A percentile compares a stretch with the other conserved stretches of the same genome.
These are phyloP conservation scores for Pythium brachiatum DNA, from an alignment of 352 stramenopile genomes.

Conservation along the genomic window DNA sequence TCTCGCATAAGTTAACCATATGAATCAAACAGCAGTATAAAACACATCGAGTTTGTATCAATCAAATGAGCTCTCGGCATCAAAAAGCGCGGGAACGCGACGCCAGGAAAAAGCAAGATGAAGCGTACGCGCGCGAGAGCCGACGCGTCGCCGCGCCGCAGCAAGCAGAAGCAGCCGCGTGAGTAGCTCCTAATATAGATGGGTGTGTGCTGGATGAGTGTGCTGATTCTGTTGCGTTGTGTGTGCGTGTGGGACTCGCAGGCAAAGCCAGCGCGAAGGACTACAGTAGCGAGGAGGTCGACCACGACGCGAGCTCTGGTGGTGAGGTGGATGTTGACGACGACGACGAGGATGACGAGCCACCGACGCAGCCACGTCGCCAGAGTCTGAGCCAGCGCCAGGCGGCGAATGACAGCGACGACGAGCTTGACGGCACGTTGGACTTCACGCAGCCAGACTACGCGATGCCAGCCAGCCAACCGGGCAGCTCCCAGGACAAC, in stretches of 20 bases:
- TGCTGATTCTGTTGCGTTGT: neutral
- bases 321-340: neutral
- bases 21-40: slow-evolving; percentile 19
- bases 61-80: neutral
- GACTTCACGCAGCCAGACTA: slow-evolving; percentile 85
- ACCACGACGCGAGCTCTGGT: neutral
- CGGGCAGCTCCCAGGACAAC: slow-evolving; percentile 32
- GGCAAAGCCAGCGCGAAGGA: slow-evolving; percentile 12
- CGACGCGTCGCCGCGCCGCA: slow-evolving; percentile 11
- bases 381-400: slow-evolving; percentile 2
- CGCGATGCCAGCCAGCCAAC: slow-evolving; percentile 34
- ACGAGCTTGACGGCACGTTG: slow-evolving; percentile 43
- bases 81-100: slow-evolving; percentile 25
- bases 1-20: slow-evolving; percentile 11
- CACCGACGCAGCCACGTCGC: slow-evolving; percentile 4
- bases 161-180: slow-evolving; percentile 22
- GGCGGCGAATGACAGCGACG: slow-evolving; percentile 14
- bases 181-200: neutral
- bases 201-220: neutral
- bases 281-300: slow-evolving; percentile 14
- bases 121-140: slow-evolving; percentile 16
- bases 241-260: neutral
- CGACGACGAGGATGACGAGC: slow-evolving; percentile 6
- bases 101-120: slow-evolving; percentile 7
- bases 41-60: slow-evolving; percentile 2